These are phyloP conservation scores for Cyberlindnera euphorbiae DNA, from an alignment of 805 yeast genomes.

Conservation along the genomic window DNA sequence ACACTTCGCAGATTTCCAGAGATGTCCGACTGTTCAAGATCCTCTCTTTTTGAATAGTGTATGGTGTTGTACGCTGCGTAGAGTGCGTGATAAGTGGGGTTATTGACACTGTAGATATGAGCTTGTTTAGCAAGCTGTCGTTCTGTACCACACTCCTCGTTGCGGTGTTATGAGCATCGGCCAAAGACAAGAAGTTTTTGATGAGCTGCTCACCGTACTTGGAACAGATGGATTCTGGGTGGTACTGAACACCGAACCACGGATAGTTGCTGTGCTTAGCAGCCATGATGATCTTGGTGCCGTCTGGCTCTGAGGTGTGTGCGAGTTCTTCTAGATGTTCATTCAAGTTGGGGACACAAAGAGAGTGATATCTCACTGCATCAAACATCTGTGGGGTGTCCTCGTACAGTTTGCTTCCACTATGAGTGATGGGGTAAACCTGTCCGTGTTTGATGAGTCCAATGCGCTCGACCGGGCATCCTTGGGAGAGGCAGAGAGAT, in stretches of 20 bases:
- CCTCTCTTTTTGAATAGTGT: slow-evolving; percentile 3
- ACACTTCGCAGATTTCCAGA: slow-evolving; percentile 48
- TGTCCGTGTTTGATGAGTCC: slow-evolving; percentile 80
- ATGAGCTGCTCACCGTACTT: slow-evolving; percentile 55
- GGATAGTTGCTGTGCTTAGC: slow-evolving; percentile 58
- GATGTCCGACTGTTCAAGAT: slow-evolving; percentile 22
- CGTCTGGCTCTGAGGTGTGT: slow-evolving; percentile 37
- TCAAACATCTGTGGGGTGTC: slow-evolving; percentile 42
- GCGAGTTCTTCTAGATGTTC: slow-evolving; percentile 55
- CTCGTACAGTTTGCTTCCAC: slow-evolving; percentile 34
- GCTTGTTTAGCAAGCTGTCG: slow-evolving; percentile 6
- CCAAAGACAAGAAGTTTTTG: slow-evolving; percentile 44
- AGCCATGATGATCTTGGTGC: slow-evolving; percentile 64
- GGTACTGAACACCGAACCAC: slow-evolving; percentile 92
- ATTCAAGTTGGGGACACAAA: slow-evolving; percentile 40
- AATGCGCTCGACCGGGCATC: slow-evolving; percentile 50
- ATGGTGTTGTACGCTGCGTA: too few species aligned
- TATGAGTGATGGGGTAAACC: slow-evolving; percentile 40
- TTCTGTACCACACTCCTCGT: slow-evolving; percentile 19
- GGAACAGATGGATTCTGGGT: slow-evolving; percentile 93
- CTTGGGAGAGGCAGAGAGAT: slow-evolving; percentile 61
- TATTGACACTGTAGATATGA: slow-evolving; percentile 10
- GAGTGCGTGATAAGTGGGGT: slow-evolving; percentile 15
- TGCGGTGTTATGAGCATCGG: slow-evolving; percentile 23
- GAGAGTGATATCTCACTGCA: slow-evolving; percentile 87